Evolutionary conservation across 495 filamentous ascomycete genomes (phyloP).

Genomic region (Daldinia grandis): DNA sequence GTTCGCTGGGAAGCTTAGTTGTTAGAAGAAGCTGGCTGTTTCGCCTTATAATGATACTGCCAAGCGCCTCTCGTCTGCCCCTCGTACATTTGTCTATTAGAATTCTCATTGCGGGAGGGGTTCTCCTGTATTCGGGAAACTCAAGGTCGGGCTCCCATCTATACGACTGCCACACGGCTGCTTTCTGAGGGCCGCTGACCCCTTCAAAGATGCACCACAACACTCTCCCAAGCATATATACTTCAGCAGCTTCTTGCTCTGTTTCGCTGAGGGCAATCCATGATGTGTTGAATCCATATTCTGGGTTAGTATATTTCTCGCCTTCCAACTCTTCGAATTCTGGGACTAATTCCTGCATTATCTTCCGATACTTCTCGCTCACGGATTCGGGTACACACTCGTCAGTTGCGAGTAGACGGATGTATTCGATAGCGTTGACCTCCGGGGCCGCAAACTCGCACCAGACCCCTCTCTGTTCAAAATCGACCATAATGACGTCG

Average conservation of each 20-base stretch:
- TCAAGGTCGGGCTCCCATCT: slow-evolving; percentile 57
- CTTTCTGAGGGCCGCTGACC: slow-evolving; percentile 55
- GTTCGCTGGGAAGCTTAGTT: slow-evolving; percentile 23
- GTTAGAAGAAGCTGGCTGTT: slow-evolving; percentile 52
- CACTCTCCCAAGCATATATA: slow-evolving; percentile 61
- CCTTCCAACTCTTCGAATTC: slow-evolving; percentile 49
- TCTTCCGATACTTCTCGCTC: slow-evolving; percentile 43
- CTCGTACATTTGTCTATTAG: slow-evolving; percentile 57
- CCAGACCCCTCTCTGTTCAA: slow-evolving; percentile 63
- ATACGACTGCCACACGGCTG: slow-evolving; percentile 60
- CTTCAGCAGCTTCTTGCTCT: slow-evolving; percentile 59
- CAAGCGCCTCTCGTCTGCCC: slow-evolving; percentile 50
- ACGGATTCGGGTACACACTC: slow-evolving; percentile 45
- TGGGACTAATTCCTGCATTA: slow-evolving; percentile 50
- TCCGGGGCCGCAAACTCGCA: slow-evolving; percentile 61
- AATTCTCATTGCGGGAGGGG: slow-evolving; percentile 49
- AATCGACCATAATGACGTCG: slow-evolving; percentile 60
- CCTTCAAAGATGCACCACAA: slow-evolving; percentile 65
- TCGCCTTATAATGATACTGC: slow-evolving; percentile 47
- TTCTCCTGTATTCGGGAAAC: slow-evolving; percentile 53
- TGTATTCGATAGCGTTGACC: slow-evolving; percentile 58
- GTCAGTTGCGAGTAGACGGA: slow-evolving; percentile 51
- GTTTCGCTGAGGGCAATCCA: slow-evolving; percentile 53
- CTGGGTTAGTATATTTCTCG: slow-evolving; percentile 49
- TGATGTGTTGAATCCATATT: slow-evolving; percentile 55